These are phyloP conservation scores for Ceratocystis lukuohia DNA, from an alignment of 2,329 filamentous ascomycete genomes.

Conservation along the genomic window DNA sequence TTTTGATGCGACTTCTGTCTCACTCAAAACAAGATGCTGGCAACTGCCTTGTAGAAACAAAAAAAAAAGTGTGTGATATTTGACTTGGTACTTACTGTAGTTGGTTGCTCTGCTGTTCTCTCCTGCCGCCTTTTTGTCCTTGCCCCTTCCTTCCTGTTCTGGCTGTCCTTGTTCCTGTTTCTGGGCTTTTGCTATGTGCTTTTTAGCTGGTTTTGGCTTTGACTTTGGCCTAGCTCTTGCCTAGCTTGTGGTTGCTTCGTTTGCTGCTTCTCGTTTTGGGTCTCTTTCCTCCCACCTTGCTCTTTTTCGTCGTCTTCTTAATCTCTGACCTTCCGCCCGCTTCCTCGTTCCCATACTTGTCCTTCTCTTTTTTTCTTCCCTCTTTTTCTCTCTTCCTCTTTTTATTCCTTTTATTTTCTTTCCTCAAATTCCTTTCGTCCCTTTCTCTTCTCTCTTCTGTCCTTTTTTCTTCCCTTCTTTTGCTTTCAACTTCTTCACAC, in stretches of 20 bases:
- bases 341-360: neutral
- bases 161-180: neutral
- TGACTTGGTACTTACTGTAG: neutral
- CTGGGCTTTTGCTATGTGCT: neutral
- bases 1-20: neutral
- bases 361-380: conserved; percentile 21
- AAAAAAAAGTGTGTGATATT: neutral
- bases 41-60: neutral
- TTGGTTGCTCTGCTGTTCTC: neutral
- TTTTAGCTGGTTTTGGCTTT: neutral
- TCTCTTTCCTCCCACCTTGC: neutral
- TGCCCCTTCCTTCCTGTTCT: conserved; percentile 13
- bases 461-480: neutral
- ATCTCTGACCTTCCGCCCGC: conserved; percentile 12
- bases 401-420: conserved; percentile 10
- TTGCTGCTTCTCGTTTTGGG: neutral
- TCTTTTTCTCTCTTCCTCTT: conserved; percentile 1
- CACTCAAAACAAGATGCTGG: neutral
- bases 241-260: neutral
- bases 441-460: conserved; percentile 7
- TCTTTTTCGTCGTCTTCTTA: conserved; percentile 6
- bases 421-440: conserved; percentile 7
- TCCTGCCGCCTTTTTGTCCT: neutral
- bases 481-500: neutral
- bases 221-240: conserved; percentile 2